Evolutionary conservation across 495 filamentous ascomycete species (phyloP).

Genomic region (Collariella sp.): DNA sequence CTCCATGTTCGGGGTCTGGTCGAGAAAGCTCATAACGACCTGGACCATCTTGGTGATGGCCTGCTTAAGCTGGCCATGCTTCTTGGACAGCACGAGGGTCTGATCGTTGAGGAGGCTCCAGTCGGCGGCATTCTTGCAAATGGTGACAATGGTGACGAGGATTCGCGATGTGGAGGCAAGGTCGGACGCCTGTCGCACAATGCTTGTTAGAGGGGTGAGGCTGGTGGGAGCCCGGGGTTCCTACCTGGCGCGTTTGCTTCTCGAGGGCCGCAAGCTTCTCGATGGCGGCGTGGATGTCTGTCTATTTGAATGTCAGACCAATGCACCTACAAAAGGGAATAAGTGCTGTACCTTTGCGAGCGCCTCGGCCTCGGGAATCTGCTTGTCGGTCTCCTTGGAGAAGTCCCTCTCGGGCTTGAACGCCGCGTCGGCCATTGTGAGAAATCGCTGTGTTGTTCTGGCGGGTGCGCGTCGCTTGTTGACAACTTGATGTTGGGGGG

Average conservation of each 20-base stretch:
- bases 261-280: constrained; percentile 87
- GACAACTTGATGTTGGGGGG: not conserved
- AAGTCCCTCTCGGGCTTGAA: constrained; percentile 62
- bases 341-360: constrained; percentile 64
- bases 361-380: constrained; percentile 79
- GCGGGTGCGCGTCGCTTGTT: not conserved
- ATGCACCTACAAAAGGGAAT: not conserved
- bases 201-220: constrained; percentile 9
- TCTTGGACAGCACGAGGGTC: constrained; percentile 91
- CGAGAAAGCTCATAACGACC: constrained; percentile 84
- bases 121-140: constrained; percentile 86
- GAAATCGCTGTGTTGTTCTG: not conserved
- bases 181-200: constrained; percentile 65
- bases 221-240: constrained; percentile 12
- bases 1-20: constrained; percentile 66
- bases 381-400: constrained; percentile 84
- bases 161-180: constrained; percentile 87
- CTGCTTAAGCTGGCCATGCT: constrained; percentile 99
- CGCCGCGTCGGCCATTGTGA: constrained; percentile 41
- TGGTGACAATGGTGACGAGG: constrained; percentile 77
- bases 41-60: constrained; percentile 99
- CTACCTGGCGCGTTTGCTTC: constrained; percentile 93
- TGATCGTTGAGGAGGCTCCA: constrained; percentile 95
- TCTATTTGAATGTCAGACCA: constrained; percentile 36
- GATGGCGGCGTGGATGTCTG: constrained; percentile 72